Percentiles rank a stretch among this genome's conserved stretches.
These are phyloP conservation scores for Populus nigra DNA, from an alignment of 345 rosid species.

Conservation along the genomic window DNA sequence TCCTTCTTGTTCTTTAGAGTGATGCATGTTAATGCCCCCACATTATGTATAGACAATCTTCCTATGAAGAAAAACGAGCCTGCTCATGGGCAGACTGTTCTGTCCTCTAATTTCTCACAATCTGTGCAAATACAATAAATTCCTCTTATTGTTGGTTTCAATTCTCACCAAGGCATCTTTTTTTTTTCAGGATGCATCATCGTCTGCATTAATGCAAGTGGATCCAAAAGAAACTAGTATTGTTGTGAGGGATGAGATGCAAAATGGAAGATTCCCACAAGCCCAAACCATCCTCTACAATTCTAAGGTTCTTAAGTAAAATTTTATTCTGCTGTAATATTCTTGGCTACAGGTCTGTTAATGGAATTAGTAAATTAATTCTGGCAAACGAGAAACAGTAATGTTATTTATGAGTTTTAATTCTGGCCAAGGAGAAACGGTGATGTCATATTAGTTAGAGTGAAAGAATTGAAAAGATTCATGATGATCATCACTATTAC, in stretches of 20 bases:
- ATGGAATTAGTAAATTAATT: neutral
- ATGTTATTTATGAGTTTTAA: neutral
- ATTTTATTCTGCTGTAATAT: neutral
- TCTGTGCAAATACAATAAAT: neutral
- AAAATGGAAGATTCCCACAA: slow-evolving; percentile 18
- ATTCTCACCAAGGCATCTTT: neutral
- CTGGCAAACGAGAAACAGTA: neutral
- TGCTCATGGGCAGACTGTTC: neutral
- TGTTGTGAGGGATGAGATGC: slow-evolving; percentile 7
- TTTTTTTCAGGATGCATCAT: slow-evolving; percentile 10
- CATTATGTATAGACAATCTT: neutral
- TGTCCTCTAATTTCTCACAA: neutral
- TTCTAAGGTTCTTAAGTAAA: slow-evolving; percentile 18
- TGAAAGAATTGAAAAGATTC: neutral
- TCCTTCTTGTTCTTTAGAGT: neutral
- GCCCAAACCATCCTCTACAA: slow-evolving; percentile 12
- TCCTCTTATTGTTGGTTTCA: neutral
- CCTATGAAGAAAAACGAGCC: neutral
- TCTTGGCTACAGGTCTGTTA: neutral
- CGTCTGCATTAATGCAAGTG: slow-evolving; percentile 11
- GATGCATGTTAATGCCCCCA: neutral
- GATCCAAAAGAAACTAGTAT: slow-evolving; percentile 17
- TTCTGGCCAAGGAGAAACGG: neutral
- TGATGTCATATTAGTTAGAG: neutral
- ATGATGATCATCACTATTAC: neutral